phyloP scores from a whole-genome alignment of 306 rosid species.

The Vigna trinervia region DNA sequence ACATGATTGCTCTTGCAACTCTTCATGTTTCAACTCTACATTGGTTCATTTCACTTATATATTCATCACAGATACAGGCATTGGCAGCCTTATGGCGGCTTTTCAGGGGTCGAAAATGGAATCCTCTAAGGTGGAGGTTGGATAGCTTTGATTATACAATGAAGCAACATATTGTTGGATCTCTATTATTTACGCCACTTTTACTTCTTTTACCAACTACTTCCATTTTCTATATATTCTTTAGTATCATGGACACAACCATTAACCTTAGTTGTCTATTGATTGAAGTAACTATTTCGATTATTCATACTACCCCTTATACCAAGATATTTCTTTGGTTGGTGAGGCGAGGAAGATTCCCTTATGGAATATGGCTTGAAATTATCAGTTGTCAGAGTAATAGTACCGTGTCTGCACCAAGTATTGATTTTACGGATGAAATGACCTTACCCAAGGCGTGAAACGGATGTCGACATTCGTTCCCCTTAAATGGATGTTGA shows the following conservation, averaged over 20 bases:
- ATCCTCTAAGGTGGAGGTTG: conserved; percentile 92
- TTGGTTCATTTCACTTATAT: conserved; percentile 82
- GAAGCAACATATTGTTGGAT: conserved; percentile 92
- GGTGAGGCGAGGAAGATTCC: conserved; percentile 73
- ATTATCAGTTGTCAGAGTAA: conserved; percentile 55
- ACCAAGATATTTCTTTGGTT: conserved; percentile 76
- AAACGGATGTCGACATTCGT: no score
- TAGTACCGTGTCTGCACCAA: conserved; percentile 38
- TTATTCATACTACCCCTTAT: conserved; percentile 88
- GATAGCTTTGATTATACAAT: conserved; percentile 92
- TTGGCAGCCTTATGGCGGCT: conserved; percentile 95
- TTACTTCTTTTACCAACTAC: conserved; percentile 88
- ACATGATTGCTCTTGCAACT: conserved; percentile 72
- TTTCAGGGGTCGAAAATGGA: conserved; percentile 96
- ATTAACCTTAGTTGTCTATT: conserved; percentile 67
- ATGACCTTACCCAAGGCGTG: conserved; percentile 44
- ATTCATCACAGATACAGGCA: conserved; percentile 89
- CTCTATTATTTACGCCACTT: conserved; percentile 82
- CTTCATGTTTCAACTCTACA: conserved; percentile 80
- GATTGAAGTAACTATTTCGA: conserved; percentile 70
- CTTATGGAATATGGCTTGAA: conserved; percentile 94
- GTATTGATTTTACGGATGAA: conserved; percentile 36
- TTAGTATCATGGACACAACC: conserved; percentile 71
- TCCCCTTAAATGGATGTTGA: no score
- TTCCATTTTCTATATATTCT: conserved; percentile 89